A percentile compares a stretch with the other conserved stretches of the same genome.
Conservation (phyloP, 805 yeast genomes). For the Candida awuae region DNA sequence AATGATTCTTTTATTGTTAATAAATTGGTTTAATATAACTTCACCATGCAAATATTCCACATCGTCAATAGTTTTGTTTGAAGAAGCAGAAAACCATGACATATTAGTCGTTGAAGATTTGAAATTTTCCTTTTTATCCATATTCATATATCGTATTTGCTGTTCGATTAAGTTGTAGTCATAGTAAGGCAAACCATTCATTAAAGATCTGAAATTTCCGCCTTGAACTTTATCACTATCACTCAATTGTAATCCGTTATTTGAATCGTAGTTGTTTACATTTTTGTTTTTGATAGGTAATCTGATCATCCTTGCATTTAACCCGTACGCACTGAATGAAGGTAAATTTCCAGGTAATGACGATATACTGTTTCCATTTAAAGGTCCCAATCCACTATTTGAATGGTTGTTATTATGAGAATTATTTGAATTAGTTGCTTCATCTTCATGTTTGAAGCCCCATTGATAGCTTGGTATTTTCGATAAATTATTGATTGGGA, state of each 20-base stretch:
- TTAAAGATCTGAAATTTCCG: slow-evolving; percentile 17
- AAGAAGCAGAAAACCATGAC: slow-evolving; percentile 22
- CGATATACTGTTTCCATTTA: slow-evolving; percentile 17
- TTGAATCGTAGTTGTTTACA: slow-evolving; percentile 9
- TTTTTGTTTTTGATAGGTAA: slow-evolving; percentile 20
- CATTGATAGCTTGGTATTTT: slow-evolving; percentile 30
- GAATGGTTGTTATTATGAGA: slow-evolving; percentile 1
- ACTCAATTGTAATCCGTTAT: slow-evolving; percentile 1
- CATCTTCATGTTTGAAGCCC: slow-evolving; percentile 26
- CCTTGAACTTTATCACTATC: slow-evolving; percentile 3
- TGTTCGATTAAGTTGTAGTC: slow-evolving; percentile 22
- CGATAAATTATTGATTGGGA: slow-evolving; percentile 25
- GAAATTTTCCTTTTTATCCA: slow-evolving; percentile 22
- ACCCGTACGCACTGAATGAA: slow-evolving; percentile 18
- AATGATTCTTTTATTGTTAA: slow-evolving; percentile 34
- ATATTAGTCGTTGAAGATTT: slow-evolving; percentile 22
- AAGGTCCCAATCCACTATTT: slow-evolving; percentile 17
- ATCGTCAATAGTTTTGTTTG: slow-evolving; percentile 34
- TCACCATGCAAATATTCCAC: slow-evolving; percentile 43
- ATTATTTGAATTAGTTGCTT: slow-evolving; percentile 4
- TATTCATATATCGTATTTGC: slow-evolving; percentile 19
- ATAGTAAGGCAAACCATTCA: slow-evolving; percentile 39
- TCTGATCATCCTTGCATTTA: slow-evolving; percentile 24
- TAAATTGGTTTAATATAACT: slow-evolving; percentile 37
- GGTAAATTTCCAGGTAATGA: slow-evolving; percentile 21